Base-by-base conservation (phyloP, 768 basidiomycete species). In the Neoboletus subvelutipes region DNA sequence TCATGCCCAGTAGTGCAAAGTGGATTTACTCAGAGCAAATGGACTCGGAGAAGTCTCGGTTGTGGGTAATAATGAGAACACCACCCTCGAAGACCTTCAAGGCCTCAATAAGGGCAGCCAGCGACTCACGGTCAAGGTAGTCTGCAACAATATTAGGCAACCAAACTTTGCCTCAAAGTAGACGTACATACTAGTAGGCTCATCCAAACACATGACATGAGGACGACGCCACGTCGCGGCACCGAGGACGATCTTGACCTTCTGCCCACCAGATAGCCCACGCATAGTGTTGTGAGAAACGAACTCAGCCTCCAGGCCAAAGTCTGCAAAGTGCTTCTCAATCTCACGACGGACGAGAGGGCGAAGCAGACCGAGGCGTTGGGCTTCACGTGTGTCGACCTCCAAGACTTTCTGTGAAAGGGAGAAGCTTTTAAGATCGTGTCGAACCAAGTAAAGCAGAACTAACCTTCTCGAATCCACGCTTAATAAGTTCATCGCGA, bases 211-310 rank as follows among this genome's bases (percentile, higher is more conserved):
- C 74, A 98, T 91, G 76, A 97, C 74, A 82, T 98, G 96, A 56
- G 97, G 97, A 67, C 94, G 90, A 74, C 97, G 94, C 97, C 97
- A 99, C 42, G 96, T 97, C 40, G 95, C 95, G 61, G 95, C 94
- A 77, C 92, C 94, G 66, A 98, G 90, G 46, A 97, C 95, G 68
- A 98, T 94, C 88, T 98, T 98, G 75, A 98, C 95, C 80, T 98
- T 98, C 79, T 98, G 95, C 73, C 95, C 95, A 76, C 95, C 95
- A 62, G 94, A 96, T 45, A 97, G 86, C 84, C 95, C 95, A 59
- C 95, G 85, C 97, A 98, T 99, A 66, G 89, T 90, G 85, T 98
- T 99, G 83, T 99, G 97, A 26, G 92, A 92, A 63, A 96, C 94
- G 75, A 99, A 98, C 80, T 98, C 97, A 61, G 97, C 81, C 79